Conservation (phyloP, 164 flowering plant species). For the Vitis cinerea region DNA sequence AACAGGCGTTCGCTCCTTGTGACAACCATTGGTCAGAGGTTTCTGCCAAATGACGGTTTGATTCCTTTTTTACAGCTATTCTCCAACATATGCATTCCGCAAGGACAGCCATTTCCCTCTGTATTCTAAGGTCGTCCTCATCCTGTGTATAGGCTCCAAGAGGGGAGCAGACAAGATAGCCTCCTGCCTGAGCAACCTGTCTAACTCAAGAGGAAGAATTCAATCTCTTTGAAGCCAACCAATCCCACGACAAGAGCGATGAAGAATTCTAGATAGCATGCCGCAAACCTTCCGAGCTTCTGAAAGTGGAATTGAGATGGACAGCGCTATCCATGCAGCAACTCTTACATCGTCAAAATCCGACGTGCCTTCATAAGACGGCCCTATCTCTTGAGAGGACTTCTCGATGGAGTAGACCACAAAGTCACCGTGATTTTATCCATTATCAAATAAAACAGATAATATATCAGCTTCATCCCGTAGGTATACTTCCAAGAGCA, state of each 20-base stretch:
- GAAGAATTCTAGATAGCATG: constrained; percentile 51
- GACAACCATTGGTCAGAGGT: no score
- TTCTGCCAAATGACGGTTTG: no score
- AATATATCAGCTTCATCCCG: constrained; percentile 79
- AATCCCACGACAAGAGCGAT: constrained; percentile 27
- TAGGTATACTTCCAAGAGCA: no score
- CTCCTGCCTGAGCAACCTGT: no score
- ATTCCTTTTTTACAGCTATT: no score
- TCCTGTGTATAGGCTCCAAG: no score
- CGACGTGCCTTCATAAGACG: constrained; percentile 46
- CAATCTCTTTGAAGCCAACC: constrained; percentile 22
- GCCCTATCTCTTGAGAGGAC: constrained; percentile 48
- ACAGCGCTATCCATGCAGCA: constrained; percentile 55
- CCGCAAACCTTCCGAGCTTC: constrained; percentile 20
- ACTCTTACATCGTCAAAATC: constrained; percentile 41
- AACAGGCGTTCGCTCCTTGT: constrained; percentile 21
- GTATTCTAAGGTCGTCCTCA: no score
- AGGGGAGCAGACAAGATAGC: no score
- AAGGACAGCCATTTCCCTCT: no score
- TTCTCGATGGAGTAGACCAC: constrained; percentile 36
- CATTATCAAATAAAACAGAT: constrained; percentile 46
- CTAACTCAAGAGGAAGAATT: no score
- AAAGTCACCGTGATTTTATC: constrained; percentile 51
- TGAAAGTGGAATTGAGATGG: constrained; percentile 56
- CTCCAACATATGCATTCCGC: no score